Evolutionary conservation across 306 rosid genomes (phyloP), one percentile per base, ranked within the genome.

Genomic region (Gleditsia sinensis): DNA sequence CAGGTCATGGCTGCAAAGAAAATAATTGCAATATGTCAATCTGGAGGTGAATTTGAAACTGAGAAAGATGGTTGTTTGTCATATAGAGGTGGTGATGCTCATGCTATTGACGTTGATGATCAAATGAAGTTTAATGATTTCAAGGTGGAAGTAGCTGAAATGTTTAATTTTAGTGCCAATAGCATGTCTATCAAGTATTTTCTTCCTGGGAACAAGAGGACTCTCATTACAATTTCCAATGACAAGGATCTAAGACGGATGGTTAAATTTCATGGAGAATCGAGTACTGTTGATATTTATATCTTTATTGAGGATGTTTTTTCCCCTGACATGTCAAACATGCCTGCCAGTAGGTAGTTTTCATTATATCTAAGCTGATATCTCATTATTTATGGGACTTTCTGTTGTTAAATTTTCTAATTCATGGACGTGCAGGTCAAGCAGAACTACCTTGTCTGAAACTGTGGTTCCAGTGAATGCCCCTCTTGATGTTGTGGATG

Each of bases 371-470:
- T 81, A 51, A 46, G 83, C 55, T 66, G 55, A 24, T 48, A 14
- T 65, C 34, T 82, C 32, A 1, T 73, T 79, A 17, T 79, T 75
- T 49, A 50, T 13, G 43, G 57, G 66, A 21, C 37, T 76, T 78
- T 65, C 68, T 75, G 33, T 58, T 67, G 30, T 71, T 78, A 75
- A 49, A 76, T 62, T 70, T 67, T 51, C 57, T 43, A 28, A 17
- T 62, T 76, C 54, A 68, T 76, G 83, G 33, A 63, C 67, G 67
- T 67, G 65, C 75, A 94, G 98, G 95, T 94, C 98, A 34, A 94
- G 98, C 86, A 90, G 97, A 86, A 94, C 98, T 68, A 94, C 98
- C 69, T 83, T 94, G 83, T 91, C 98, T 55, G 97, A 94, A 83
- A 83, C 90, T 27, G 92, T 83, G 79, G 83, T 81, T 65, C 94